Conservation (phyloP, 83 land plant genomes). For the Picea abies region DNA sequence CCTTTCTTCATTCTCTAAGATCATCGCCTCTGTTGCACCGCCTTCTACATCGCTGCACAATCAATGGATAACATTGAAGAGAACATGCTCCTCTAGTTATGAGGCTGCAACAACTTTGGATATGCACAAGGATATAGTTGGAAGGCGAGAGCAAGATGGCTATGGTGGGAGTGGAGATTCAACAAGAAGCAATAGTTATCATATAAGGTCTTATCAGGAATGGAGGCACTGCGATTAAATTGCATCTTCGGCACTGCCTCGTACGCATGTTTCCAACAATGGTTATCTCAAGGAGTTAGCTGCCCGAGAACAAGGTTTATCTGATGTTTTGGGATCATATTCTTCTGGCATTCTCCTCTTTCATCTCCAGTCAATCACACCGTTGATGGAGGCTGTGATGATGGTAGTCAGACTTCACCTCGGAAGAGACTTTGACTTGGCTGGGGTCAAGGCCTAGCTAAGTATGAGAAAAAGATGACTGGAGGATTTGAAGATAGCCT, state of each 20-base stretch:
- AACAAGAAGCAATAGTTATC: background rate
- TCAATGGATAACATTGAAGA: background rate
- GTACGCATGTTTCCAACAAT: slow-evolving; percentile 2
- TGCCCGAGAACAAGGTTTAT: background rate
- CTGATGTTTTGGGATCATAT: slow-evolving; percentile 14
- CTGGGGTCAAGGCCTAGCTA: slow-evolving; percentile 13
- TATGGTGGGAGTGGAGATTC: slow-evolving; percentile 8
- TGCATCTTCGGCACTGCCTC: background rate
- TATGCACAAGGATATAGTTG: background rate
- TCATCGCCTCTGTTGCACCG: no score
- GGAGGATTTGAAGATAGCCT: background rate
- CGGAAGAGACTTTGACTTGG: background rate
- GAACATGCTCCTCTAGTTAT: background rate
- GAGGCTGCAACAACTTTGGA: background rate
- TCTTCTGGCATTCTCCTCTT: slow-evolving; percentile 15
- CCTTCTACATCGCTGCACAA: no score
- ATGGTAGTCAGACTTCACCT: slow-evolving; percentile 14
- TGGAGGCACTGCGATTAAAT: slow-evolving; percentile 15
- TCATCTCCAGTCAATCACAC: slow-evolving; percentile 2
- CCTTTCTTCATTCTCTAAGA: no score
- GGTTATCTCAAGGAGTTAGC: slow-evolving; percentile 6
- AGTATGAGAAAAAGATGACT: slow-evolving; percentile 13
- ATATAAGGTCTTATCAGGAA: background rate
- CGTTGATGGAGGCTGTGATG: slow-evolving; percentile 6
- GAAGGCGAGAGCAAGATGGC: slow-evolving; percentile 6